Conservation (phyloP, 129 eudicot genomes). For the Chrysanthemum seticuspe region DNA sequence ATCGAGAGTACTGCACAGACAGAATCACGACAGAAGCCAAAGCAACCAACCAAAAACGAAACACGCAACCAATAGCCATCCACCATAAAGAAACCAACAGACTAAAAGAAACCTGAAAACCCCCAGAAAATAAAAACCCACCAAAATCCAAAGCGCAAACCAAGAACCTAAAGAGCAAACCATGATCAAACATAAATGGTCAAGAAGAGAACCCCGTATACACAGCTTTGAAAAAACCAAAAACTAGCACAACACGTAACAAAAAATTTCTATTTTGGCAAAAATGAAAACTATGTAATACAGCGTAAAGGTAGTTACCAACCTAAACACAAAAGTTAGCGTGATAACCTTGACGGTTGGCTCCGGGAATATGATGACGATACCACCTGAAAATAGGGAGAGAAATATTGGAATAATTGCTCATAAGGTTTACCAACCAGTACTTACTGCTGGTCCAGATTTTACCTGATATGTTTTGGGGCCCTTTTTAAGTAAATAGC, state of each 20-base stretch:
- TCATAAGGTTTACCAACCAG: too few species aligned
- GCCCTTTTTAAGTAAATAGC: conserved; percentile 72
- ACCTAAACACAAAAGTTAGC: conserved; percentile 25
- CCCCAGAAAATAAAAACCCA: too few species aligned
- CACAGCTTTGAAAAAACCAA: neutral
- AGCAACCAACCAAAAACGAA: too few species aligned
- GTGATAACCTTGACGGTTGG: conserved; percentile 54
- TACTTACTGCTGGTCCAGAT: too few species aligned
- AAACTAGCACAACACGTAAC: neutral
- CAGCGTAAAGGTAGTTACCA: conserved; percentile 6
- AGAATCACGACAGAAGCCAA: too few species aligned
- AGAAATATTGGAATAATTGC: too few species aligned
- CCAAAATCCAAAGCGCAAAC: too few species aligned
- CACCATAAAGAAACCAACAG: too few species aligned
- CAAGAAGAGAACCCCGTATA: neutral
- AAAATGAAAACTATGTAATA: neutral
- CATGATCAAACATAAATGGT: neutral
- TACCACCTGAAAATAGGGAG: conserved; percentile 47
- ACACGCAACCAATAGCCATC: too few species aligned
- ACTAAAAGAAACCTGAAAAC: too few species aligned
- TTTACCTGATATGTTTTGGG: conserved; percentile 78
- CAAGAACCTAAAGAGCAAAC: too few species aligned
- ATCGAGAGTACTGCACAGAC: too few species aligned
- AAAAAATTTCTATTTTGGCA: neutral
- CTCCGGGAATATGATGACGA: conserved; percentile 74